Base-by-base conservation (phyloP, 2,329 filamentous ascomycete genomes). In the Mariannaea sp. region DNA sequence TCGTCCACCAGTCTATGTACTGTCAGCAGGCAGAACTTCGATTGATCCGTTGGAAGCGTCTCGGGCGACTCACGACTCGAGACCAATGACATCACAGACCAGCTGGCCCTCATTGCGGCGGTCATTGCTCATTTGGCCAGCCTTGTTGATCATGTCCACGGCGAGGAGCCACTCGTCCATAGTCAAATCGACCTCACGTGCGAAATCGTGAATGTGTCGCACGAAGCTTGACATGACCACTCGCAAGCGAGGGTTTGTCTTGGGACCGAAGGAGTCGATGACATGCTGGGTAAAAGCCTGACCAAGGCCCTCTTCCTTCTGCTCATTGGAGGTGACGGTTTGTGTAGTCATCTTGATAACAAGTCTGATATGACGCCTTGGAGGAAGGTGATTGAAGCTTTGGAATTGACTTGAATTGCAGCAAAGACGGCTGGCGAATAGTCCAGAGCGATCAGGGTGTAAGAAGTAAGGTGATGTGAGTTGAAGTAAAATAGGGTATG, bases 141-240 rank as follows among this genome's bases (percentile, higher is more conserved):
- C 82, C 62, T 80, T 79, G 61, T 76, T 77, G 58, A 73, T 85
- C 75, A 70, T 76, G 58, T 71, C 79, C 24, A 91, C 84, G 40
- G 85, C 90, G 7, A 81, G 75, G 74, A 89, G 81, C 89, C 88
- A 92, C 75, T 94, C 90, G 51, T 88, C 87, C n/a, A 84, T 79
- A 7, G 88, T 92, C 53, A 94, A 82, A 69, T 92, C 83, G 57
- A 89, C 84, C 70, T 94, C 89, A 41, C 89, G 85, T 32, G 86
- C 84, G 71, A 93, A 93, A 73, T 91, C 89, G 73, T 94, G 90
- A 50, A 93, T 77, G 74, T 93, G 89, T 50, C 77, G 79, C 68
- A 92, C 85, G 55, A 92, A 75, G 24, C 82, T 80, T 42, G 80
- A 71, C 75, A 93, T 80, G 68, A 93, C 80, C 63, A 85, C 77